These are phyloP conservation scores for Gonium pectorale DNA, from an alignment of 139 green algal species.

Conservation along the genomic window DNA sequence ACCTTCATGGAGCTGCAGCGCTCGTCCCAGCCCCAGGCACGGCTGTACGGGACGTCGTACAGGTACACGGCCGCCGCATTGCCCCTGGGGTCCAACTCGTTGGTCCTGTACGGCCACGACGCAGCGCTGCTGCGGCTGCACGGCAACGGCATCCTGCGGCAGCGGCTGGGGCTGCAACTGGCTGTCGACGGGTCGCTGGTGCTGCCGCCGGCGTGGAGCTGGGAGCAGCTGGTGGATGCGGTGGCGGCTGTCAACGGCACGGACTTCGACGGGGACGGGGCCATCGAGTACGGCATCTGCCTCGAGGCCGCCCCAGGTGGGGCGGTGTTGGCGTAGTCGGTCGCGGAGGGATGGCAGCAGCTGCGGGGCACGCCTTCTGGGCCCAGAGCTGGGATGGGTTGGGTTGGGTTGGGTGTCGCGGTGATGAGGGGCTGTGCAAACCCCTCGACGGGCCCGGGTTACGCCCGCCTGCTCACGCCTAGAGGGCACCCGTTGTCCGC, in stretches of 20 bases:
- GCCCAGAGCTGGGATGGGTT: too few relatives aligned
- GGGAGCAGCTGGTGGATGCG: conserved; percentile 37
- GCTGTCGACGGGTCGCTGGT: not conserved
- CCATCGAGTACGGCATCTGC: conserved; percentile 21
- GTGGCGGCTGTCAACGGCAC: conserved; percentile 37
- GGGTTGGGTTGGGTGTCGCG: too few relatives aligned
- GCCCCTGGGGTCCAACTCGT: not conserved
- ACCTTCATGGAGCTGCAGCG: not conserved
- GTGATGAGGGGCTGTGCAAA: too few relatives aligned
- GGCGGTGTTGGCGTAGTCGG: too few relatives aligned
- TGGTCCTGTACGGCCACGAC: conserved; percentile 1
- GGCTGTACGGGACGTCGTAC: not conserved
- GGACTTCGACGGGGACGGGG: conserved; percentile 31
- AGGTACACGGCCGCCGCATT: not conserved
- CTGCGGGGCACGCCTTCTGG: too few relatives aligned
- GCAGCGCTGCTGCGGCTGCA: not conserved
- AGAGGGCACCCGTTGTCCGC: too few relatives aligned
- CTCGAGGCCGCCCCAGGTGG: conserved; percentile 1
- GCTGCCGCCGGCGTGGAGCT: conserved; percentile 17
- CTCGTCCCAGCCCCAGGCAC: not conserved
- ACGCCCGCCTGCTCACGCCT: too few relatives aligned
- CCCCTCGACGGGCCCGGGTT: too few relatives aligned
- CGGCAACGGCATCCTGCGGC: not conserved
- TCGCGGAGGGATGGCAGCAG: too few relatives aligned
- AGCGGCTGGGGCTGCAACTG: not conserved